Evolutionary conservation across 2,329 filamentous ascomycete species (phyloP), one percentile per base, ranked within the genome.

Genomic region (Monosporascus sp.): DNA sequence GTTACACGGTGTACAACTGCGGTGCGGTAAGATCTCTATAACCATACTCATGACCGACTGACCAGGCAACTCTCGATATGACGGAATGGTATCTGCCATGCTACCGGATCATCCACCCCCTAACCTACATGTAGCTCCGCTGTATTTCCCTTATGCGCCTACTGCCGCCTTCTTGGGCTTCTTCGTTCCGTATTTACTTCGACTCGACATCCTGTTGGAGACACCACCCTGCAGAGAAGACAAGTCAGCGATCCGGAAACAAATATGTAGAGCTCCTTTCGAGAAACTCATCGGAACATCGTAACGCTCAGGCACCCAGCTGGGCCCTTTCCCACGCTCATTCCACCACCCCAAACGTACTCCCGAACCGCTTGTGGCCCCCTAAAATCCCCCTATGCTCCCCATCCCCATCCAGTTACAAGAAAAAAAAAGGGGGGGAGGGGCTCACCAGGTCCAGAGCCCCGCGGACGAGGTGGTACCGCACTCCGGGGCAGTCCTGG

Each of bases 161-260:
- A 83, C 77, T 0, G 79, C 79, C 22, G 86, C 85, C 71, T 85
- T 85, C 86, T 97, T 97, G 0, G 94, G 93, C 78, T 97, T 97
- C 86, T 99, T 99, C 49, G 94, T 96, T 56, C 94, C 94, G 69
- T 96, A 99, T 75, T 99, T 99, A 67, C 91, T 97, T 66, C 94
- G 82, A 71, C 89, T 91, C 22, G 86, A 89, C 66, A 88, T 82
- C 63, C 94, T 81, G 70, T 85, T 94, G 22, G 85, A 86, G 60
- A 99, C 94, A 78, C 94, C 94, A 67, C 91, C 91, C 93, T 97
- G 59, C 14, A 56, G 14, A 35, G 48, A 57, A 22, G 50, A 20
- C 55, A 63, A 50, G 54, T 72, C 61, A 72, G 67, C 58, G 51
- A 40, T 37, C 28, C 31, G 31, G 31, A 35, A 35, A 14, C 11